These are phyloP conservation scores for Pseudogymnoascus sp. DNA, from an alignment of 2,329 filamentous ascomycete genomes.

Conservation along the genomic window DNA sequence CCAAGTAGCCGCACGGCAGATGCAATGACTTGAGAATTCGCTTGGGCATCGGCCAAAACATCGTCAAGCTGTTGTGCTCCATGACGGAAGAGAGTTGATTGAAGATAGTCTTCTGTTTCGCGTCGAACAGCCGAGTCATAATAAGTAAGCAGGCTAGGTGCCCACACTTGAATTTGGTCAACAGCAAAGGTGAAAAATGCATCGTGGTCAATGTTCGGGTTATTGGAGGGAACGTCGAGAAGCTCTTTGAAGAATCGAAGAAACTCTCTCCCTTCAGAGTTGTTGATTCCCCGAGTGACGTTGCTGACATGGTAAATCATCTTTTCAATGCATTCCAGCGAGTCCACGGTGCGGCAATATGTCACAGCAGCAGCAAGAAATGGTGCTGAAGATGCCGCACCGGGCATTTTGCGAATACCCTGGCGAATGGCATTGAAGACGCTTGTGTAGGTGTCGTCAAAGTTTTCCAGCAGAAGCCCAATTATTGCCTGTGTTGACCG, in stretches of 20 bases:
- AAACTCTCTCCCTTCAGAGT: conserved; percentile 26
- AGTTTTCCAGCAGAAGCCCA: conserved; percentile 43
- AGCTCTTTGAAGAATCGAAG: conserved; percentile 28
- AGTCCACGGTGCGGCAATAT: conserved; percentile 26
- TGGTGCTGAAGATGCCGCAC: conserved; percentile 16
- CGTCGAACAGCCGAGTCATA: conserved; percentile 39
- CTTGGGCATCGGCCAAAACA: conserved; percentile 20
- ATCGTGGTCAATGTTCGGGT: conserved; percentile 31
- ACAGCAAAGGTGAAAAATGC: conserved; percentile 31
- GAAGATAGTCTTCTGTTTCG: conserved; percentile 37
- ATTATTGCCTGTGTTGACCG: conserved; percentile 50
- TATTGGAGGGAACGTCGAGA: conserved; percentile 14
- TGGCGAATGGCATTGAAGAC: conserved; percentile 37
- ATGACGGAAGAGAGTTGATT: conserved; percentile 34
- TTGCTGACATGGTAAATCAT: conserved; percentile 23
- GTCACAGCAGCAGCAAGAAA: conserved; percentile 27
- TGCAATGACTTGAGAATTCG: conserved; percentile 16
- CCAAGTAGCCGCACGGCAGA: conserved; percentile 22
- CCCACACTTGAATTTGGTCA: conserved; percentile 41
- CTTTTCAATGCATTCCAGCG: conserved; percentile 14
- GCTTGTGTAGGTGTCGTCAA: conserved; percentile 37
- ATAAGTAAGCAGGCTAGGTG: conserved; percentile 45
- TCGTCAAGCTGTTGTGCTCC: not conserved
- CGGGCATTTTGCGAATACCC: conserved; percentile 23
- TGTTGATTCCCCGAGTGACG: conserved; percentile 21